Evolutionary conservation across 306 rosid genomes (phyloP), one percentile per base, ranked within the genome.

Genomic region (Lathyrus oleraceus): DNA sequence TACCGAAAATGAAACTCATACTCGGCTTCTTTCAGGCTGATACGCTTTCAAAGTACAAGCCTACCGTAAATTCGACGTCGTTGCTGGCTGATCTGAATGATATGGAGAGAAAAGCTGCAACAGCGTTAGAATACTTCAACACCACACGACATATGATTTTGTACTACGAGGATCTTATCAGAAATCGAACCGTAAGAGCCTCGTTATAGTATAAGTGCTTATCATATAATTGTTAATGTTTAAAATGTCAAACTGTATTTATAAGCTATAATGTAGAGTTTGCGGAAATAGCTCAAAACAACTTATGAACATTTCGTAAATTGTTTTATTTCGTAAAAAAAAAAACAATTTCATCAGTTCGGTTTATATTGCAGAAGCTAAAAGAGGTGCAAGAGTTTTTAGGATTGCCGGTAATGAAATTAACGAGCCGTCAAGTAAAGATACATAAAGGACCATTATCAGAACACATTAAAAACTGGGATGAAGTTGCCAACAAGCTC

Each of bases 341-440:
- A 59, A 57, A 15, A 20, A 1, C 54, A 13, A 11, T 47, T 25
- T 38, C 30, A 4, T 8, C 14, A 21, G 72, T 48, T 63, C 14
- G 42, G 49, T 70, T 64, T 62, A 51, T 58, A 51, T 61, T 67
- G 82, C 91, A 93, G 98, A 85, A 70, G 73, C 85, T 93, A 63
- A 83, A 82, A 36, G 94, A 82, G 13, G 96, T 93, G 71, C 84
- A 65, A 75, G 86, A 81, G 60, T 93, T 93, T 78, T 78, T 90
- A 40, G 76, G 90, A 59, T 74, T 93, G 76, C 96, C 94, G 1
- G 51, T 11, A 70, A 85, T 58, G 90, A 76, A 80, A 75, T 74
- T 90, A 75, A 79, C 49, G n/a, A 93, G 98, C 78, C 86, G 88
- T 43, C 97, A 93, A 73, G 82, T 93, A 21, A 90, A 90, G 81